These are phyloP conservation scores for Nitzschia sp. DNA, from an alignment of 108 stramenopile species.

Conservation along the genomic window DNA sequence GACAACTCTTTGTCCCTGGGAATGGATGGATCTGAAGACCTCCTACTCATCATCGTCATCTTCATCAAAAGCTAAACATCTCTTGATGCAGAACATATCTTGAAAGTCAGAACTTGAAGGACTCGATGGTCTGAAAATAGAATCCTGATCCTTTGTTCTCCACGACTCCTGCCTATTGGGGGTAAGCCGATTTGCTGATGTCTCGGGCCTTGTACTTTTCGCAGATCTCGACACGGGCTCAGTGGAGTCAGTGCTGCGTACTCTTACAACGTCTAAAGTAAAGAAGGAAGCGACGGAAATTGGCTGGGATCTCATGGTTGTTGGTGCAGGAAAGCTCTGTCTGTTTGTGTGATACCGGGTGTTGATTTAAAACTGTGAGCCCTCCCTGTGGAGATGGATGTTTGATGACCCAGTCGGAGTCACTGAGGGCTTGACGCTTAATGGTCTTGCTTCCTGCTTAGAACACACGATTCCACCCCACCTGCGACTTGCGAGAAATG, in stretches of 20 bases:
- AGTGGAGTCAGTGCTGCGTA: constrained; percentile 19
- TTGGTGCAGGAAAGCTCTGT: constrained; percentile 1
- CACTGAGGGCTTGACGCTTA: background rate
- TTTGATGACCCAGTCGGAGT: background rate
- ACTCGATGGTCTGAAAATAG: constrained; percentile 19
- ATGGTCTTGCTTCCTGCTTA: constrained; percentile 1
- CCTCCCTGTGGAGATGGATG: background rate
- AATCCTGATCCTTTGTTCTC: constrained; percentile 25
- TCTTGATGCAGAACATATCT: constrained; percentile 23
- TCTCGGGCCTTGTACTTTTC: background rate
- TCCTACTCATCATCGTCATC: constrained; percentile 15
- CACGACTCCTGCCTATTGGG: constrained; percentile 14
- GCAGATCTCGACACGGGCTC: constrained; percentile 2
- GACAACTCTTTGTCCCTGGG: background rate
- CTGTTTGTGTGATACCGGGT: background rate
- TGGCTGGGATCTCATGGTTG: constrained; percentile 6
- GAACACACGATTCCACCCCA: constrained; percentile 17
- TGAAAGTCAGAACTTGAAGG: constrained; percentile 4
- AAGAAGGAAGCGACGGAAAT: constrained; percentile 5
- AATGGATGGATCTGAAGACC: background rate
- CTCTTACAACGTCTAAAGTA: constrained; percentile 15
- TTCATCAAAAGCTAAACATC: constrained; percentile 27
- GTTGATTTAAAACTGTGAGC: background rate
- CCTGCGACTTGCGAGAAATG: constrained; percentile 16
- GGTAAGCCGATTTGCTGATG: background rate